These are phyloP conservation scores for Macrolepiota albuminosa DNA, from an alignment of 768 basidiomycete genomes.

Conservation along the genomic window DNA sequence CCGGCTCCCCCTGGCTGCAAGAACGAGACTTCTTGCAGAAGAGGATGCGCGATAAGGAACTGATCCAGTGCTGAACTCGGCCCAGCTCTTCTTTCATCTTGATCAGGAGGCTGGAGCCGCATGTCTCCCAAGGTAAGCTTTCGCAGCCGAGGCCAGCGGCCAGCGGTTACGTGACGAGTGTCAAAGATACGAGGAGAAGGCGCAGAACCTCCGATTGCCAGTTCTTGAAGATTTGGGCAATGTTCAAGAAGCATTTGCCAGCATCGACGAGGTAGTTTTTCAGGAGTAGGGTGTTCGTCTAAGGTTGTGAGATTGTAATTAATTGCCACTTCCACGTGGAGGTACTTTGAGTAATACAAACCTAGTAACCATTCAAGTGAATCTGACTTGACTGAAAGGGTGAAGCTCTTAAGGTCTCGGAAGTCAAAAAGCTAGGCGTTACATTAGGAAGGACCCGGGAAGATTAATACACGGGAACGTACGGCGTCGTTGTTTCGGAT, in stretches of 20 bases:
- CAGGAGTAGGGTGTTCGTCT: constrained; percentile 29
- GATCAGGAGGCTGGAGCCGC: constrained; percentile 18
- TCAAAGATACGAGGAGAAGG: constrained; percentile 37
- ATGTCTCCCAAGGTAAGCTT: constrained; percentile 30
- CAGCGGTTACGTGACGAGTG: constrained; percentile 29
- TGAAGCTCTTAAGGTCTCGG: constrained; percentile 27
- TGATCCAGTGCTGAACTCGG: constrained; percentile 24
- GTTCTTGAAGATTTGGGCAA: constrained; percentile 31
- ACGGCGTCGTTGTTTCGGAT: constrained; percentile 29
- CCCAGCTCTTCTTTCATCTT: constrained; percentile 17
- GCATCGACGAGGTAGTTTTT: constrained; percentile 31
- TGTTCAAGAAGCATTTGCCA: constrained; percentile 39
- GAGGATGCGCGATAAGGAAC: constrained; percentile 29
- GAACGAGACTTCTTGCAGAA: constrained; percentile 23
- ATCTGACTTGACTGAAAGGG: constrained; percentile 28
- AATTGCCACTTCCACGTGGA: neutral
- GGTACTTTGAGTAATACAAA: constrained; percentile 11
- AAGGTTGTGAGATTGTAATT: neutral
- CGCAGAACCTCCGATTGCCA: constrained; percentile 29
- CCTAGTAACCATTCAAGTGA: constrained; percentile 32
- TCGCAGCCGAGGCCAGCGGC: constrained; percentile 32
- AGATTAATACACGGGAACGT: constrained; percentile 13
- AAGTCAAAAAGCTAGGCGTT: constrained; percentile 30
- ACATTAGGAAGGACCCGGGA: constrained; percentile 3
- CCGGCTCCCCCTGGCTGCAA: constrained; percentile 26